phyloP scores from a whole-genome alignment of 1,284 basidiomycete species.

The Apiotrichum laibachii region DNA sequence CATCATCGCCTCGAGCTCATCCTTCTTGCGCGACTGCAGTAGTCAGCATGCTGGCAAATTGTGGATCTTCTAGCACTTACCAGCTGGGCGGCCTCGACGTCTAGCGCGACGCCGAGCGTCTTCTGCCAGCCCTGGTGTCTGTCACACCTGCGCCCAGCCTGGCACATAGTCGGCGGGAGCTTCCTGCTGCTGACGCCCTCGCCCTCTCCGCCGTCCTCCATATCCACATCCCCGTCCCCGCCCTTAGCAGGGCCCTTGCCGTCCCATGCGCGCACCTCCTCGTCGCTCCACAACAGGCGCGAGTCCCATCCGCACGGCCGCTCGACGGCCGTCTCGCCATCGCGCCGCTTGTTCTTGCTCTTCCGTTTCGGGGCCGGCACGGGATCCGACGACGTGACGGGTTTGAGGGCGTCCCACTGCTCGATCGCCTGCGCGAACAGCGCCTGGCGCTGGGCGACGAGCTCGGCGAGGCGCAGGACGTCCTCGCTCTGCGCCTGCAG shows the following conservation, averaged over 20 bases:
- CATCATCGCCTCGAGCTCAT: constrained; percentile 6
- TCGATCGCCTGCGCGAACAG: constrained; percentile 29
- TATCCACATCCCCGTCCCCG: constrained; percentile 6
- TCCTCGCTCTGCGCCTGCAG: constrained; percentile 23
- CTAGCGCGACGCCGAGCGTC: constrained; percentile 31
- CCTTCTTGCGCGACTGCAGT: constrained; percentile 16
- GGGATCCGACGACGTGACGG: constrained; percentile 6
- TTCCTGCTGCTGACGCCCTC: neutral
- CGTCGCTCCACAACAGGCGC: constrained; percentile 35
- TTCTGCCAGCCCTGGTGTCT: constrained; percentile 47
- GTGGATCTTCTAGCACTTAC: constrained; percentile 18
- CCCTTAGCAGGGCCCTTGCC: neutral
- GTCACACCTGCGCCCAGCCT: constrained; percentile 34
- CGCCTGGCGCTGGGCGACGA: constrained; percentile 31
- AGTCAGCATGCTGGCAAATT: neutral
- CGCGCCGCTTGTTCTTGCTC: constrained; percentile 26
- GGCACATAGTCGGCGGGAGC: constrained; percentile 19
- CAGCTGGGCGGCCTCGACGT: constrained; percentile 31
- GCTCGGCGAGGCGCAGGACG: constrained; percentile 17
- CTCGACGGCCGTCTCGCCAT: constrained; percentile 26
- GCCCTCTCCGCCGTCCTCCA: constrained; percentile 8
- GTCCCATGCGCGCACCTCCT: constrained; percentile 25
- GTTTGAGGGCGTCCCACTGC: constrained; percentile 22
- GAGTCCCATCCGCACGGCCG: constrained; percentile 41
- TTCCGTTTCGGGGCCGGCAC: constrained; percentile 23